A percentile compares a stretch with the other conserved stretches of the same genome.
These are phyloP conservation scores for Paramyrothecium roridum DNA, from an alignment of 2,329 filamentous ascomycete species.

Conservation along the genomic window DNA sequence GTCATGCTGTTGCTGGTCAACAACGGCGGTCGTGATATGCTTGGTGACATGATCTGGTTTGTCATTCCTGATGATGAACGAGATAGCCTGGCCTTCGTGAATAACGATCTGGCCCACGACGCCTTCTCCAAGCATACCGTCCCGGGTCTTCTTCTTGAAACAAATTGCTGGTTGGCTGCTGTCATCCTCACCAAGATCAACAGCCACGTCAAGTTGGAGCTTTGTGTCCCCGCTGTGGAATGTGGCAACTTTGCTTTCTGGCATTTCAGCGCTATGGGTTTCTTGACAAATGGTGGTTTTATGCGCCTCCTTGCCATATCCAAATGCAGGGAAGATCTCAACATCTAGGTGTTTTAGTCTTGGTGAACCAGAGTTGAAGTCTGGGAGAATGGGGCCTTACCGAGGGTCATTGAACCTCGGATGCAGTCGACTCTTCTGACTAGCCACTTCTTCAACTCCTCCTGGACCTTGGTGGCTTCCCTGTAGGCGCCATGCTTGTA, in stretches of 20 bases:
- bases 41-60: constrained; percentile 53
- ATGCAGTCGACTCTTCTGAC: constrained; percentile 71
- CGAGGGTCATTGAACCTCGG: constrained; percentile 61
- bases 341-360: constrained; percentile 41
- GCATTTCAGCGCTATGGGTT: constrained; percentile 31
- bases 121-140: constrained; percentile 57
- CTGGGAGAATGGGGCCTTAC: constrained; percentile 25
- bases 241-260: constrained; percentile 56
- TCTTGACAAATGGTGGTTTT: constrained; percentile 52
- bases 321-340: constrained; percentile 70
- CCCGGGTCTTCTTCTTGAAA: constrained; percentile 51
- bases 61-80: constrained; percentile 66
- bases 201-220: constrained; percentile 65
- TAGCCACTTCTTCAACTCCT: constrained; percentile 68
- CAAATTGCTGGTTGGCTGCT: constrained; percentile 46
- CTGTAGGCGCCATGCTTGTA: constrained; percentile 49
- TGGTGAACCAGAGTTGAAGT: not conserved
- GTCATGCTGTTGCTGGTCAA: constrained; percentile 63
- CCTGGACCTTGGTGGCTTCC: constrained; percentile 50
- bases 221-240: constrained; percentile 58
- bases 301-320: constrained; percentile 64
- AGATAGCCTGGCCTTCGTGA: constrained; percentile 64
- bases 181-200: constrained; percentile 50
- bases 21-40: constrained; percentile 53
- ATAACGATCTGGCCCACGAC: constrained; percentile 59